phyloP scores from a whole-genome alignment of 345 rosid species.

The Leavenworthia alabamica region DNA sequence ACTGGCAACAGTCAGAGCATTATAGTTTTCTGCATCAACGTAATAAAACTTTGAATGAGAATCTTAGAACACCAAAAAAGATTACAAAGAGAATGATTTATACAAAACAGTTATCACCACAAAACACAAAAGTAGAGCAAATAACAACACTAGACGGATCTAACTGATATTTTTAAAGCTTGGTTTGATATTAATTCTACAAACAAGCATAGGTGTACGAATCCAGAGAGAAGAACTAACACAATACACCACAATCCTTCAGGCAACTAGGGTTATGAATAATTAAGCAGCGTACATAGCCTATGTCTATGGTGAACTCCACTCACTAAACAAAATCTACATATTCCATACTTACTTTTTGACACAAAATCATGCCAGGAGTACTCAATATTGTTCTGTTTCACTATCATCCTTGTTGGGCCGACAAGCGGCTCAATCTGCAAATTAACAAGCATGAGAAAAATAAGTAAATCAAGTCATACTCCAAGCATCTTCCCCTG shows the following conservation, averaged over 20 bases:
- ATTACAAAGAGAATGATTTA: background rate
- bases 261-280: background rate
- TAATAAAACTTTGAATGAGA: conserved; percentile 13
- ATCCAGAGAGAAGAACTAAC: background rate
- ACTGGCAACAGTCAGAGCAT: conserved; percentile 71
- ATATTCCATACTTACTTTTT: conserved; percentile 40
- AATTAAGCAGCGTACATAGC: background rate
- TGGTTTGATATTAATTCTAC: conserved; percentile 9
- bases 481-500: conserved; percentile 9
- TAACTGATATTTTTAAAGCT: background rate
- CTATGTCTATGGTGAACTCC: background rate
- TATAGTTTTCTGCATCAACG: conserved; percentile 83
- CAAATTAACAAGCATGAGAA: conserved; percentile 22
- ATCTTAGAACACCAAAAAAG: background rate
- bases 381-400: conserved; percentile 44
- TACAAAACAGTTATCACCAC: background rate
- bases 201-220: background rate
- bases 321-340: background rate
- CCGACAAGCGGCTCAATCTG: conserved; percentile 83
- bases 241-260: background rate
- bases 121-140: conserved; percentile 7
- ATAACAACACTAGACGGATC: background rate
- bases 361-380: conserved; percentile 99
- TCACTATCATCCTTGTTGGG: conserved; percentile 61
- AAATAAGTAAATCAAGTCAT: background rate